Evolutionary conservation across 78 protist genomes (phyloP).

Genomic region (Dictyostelium citrinum): DNA sequence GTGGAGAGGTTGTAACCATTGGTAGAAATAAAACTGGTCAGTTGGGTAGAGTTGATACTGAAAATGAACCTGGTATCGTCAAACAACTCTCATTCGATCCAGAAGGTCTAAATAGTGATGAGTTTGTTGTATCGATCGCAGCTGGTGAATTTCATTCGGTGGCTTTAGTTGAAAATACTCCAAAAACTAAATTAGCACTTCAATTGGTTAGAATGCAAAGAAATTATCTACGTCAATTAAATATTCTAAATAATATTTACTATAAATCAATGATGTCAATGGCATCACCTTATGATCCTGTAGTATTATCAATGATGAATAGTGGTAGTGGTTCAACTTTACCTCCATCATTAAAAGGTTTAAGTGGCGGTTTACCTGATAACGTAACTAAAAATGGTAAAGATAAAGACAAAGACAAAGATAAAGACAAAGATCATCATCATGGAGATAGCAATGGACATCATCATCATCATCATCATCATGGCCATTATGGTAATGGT

Average conservation of each 20-base stretch:
- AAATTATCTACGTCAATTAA: conserved; percentile 53
- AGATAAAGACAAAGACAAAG: neutral
- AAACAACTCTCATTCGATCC: conserved; percentile 14
- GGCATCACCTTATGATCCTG: conserved; percentile 46
- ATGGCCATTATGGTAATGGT: neutral
- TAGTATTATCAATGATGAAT: neutral
- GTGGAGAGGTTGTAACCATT: conserved; percentile 41
- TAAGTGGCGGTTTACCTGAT: neutral
- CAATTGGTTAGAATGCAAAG: conserved; percentile 50
- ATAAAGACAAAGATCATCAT: neutral
- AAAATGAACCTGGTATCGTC: conserved; percentile 37
- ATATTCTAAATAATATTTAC: conserved; percentile 27
- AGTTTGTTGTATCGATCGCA: conserved; percentile 19
- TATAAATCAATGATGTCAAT: conserved; percentile 38
- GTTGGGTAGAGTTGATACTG: conserved; percentile 7
- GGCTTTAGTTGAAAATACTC: conserved; percentile 38
- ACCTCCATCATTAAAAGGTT: neutral
- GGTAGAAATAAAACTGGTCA: conserved; percentile 71
- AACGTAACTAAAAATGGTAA: neutral
- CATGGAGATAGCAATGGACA: neutral
- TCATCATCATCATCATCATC: neutral
- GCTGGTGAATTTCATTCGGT: conserved; percentile 71
- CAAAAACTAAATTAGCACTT: conserved; percentile 34
- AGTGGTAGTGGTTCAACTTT: neutral
- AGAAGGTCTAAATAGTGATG: conserved; percentile 4